Conservation (phyloP, 352 stramenopile genomes). For the Pythium utonaiense region DNA sequence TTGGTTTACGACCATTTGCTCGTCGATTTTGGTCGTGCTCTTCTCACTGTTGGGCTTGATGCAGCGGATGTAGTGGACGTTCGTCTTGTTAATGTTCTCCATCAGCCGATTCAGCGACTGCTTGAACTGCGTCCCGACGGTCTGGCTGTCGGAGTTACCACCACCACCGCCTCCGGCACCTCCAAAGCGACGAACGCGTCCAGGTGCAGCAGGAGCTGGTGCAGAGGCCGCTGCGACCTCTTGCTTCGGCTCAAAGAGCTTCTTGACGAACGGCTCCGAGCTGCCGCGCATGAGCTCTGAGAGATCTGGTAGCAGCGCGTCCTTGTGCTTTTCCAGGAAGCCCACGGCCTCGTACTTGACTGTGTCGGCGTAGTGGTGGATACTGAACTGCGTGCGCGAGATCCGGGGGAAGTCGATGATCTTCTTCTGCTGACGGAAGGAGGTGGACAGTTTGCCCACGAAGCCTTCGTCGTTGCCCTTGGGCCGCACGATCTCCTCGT, state of each 20-base stretch:
- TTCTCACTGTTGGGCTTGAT: constrained; percentile 85
- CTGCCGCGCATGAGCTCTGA: constrained; percentile 84
- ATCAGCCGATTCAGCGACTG: constrained; percentile 63
- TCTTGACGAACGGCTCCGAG: constrained; percentile 53
- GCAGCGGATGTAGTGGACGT: constrained; percentile 80
- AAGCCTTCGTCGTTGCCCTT: constrained; percentile 86
- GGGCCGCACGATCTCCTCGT: constrained; percentile 85
- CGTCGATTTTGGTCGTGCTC: constrained; percentile 53
- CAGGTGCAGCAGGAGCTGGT: constrained; percentile 24
- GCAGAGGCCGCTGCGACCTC: constrained; percentile 47
- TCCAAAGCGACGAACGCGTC: constrained; percentile 3
- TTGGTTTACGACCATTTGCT: constrained; percentile 74
- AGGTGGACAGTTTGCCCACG: constrained; percentile 75
- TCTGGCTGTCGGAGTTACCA: constrained; percentile 31
- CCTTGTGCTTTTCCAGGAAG: constrained; percentile 84
- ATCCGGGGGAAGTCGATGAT: constrained; percentile 79
- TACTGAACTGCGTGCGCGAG: constrained; percentile 79
- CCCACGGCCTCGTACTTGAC: constrained; percentile 80
- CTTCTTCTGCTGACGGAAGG: constrained; percentile 86
- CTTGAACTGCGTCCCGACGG: constrained; percentile 82
- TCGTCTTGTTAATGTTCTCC: constrained; percentile 69
- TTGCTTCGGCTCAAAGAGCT: constrained; percentile 77
- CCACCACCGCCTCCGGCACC: constrained; percentile 11
- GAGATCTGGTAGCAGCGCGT: constrained; percentile 81
- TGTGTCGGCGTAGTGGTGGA: constrained; percentile 86